A percentile compares a stretch with the other conserved stretches of the same genome.
phyloP scores from a whole-genome alignment of 495 filamentous ascomycete species.

The Penicillium salamii region DNA sequence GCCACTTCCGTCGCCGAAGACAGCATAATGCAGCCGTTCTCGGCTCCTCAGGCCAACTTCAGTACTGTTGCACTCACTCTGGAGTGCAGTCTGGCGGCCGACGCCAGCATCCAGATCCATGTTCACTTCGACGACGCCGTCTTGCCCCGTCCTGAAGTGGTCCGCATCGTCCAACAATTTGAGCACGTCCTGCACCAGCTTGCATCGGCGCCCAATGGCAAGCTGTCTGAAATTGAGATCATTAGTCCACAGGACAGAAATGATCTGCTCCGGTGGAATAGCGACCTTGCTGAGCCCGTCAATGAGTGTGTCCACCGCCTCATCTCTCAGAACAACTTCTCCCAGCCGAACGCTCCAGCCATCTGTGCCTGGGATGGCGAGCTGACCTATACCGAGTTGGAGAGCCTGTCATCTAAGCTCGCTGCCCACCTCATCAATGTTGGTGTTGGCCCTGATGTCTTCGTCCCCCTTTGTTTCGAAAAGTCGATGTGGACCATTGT shows the following conservation, averaged over 20 bases:
- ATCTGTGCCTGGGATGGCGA: constrained; percentile 45
- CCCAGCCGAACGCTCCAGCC: constrained; percentile 24
- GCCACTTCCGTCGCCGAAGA: constrained; percentile 41
- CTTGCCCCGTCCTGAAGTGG: constrained; percentile 3
- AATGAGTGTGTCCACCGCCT: constrained; percentile 35
- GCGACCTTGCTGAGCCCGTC: constrained; percentile 10
- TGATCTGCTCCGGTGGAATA: constrained; percentile 21
- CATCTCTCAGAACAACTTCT: constrained; percentile 23
- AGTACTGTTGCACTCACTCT: constrained; percentile 17
- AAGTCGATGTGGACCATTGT: constrained; percentile 45
- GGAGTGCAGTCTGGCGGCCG: constrained; percentile 13
- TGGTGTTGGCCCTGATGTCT: constrained; percentile 28
- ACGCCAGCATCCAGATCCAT: constrained; percentile 2
- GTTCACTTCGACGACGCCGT: constrained; percentile 17
- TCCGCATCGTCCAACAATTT: constrained; percentile 19
- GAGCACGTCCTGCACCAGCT: constrained; percentile 16
- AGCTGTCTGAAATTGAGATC: constrained; percentile 11
- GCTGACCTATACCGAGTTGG: constrained; percentile 47
- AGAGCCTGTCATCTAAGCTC: constrained; percentile 24
- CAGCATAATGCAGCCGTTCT: constrained; percentile 9
- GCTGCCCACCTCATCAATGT: constrained; percentile 26
- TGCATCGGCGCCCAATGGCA: background rate
- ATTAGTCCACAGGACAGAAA: constrained; percentile 13
- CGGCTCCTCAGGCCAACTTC: constrained; percentile 11
- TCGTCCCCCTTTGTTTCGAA: constrained; percentile 45